Base-by-base conservation (phyloP, 176 grass and related monocot genomes). In the Phoenix dactylifera region DNA sequence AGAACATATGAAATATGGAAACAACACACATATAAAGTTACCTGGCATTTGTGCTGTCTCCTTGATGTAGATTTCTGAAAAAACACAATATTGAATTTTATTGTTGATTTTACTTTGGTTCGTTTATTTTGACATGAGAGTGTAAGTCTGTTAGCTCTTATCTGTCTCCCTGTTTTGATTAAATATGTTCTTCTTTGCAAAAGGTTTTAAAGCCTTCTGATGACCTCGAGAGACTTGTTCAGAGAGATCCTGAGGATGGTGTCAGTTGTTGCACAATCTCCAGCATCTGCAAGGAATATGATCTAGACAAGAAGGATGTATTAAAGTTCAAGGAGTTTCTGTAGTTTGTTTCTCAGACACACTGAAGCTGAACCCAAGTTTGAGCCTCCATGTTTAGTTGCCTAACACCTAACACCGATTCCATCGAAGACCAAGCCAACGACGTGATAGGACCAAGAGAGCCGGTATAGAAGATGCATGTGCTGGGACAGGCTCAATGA, bases 301-400 rank as follows among this genome's bases (percentile, higher is more conserved):
- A 87, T 58, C 63, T 95, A 50, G 80, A 95, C 49, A 90, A 79
- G 74, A 78, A 86, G 14, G 90, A 86, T 60, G 76, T 95, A 48
- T 17, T 86, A 25, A 95, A 95, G 74, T 90, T 89, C 57, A 89
- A 67, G 48, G 72, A 87, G 66, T 57, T 79, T 32, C 86, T 71
- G 44, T 95, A 79, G 71, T 6, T 67, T 60, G 30, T 54, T 55
- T 56, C 60, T 29, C 57, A 54, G 26, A 16, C 35, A 26, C 52
- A 16, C 18, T 44, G 23, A 5, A 18, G 19, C 5, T 23, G 54
- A 55, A 10, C 2, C 16, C 16, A 18, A 16, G 6, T 29, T 24
- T 54, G 24, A 54, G 28, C 64, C 52, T 56, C 18, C 26, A 55
- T 44, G 7, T 44, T 44, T 7, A 14, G 35, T 44, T 44, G 35